Evolutionary conservation across 768 basidiomycete species (phyloP).

Genomic region (Pleurotus cornucopiae): DNA sequence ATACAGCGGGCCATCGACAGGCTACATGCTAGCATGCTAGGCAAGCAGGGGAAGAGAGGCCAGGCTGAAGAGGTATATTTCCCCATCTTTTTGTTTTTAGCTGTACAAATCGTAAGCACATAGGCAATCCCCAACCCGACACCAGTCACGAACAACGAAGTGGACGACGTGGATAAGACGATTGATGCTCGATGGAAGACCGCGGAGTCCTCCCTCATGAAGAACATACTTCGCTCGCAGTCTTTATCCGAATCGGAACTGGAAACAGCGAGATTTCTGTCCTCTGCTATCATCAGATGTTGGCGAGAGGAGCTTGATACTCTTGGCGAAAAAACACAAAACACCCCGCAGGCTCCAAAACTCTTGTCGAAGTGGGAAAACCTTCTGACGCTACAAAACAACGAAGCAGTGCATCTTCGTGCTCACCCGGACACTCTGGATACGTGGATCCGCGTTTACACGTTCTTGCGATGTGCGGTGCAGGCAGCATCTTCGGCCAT

Average conservation of each 20-base stretch:
- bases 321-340: conserved; percentile 9
- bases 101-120: no score
- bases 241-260: conserved; percentile 49
- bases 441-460: conserved; percentile 50
- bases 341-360: not conserved
- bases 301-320: conserved; percentile 27
- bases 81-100: not conserved
- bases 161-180: conserved; percentile 13
- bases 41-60: conserved; percentile 21
- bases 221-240: conserved; percentile 18
- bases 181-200: conserved; percentile 44
- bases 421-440: conserved; percentile 46
- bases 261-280: conserved; percentile 54
- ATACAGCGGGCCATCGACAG: conserved; percentile 27
- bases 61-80: conserved; percentile 18
- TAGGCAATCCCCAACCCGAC: no score
- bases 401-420: conserved; percentile 44
- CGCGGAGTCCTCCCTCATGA: conserved; percentile 27
- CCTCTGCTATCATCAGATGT: conserved; percentile 44
- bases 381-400: conserved; percentile 52
- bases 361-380: conserved; percentile 38
- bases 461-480: conserved; percentile 42
- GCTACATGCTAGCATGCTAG: conserved; percentile 12
- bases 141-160: no score
- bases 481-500: not conserved